Percentiles rank a stretch among this genome's conserved stretches.
phyloP scores from a whole-genome alignment of 805 yeast genomes.

The Clavispora carvajalis region DNA sequence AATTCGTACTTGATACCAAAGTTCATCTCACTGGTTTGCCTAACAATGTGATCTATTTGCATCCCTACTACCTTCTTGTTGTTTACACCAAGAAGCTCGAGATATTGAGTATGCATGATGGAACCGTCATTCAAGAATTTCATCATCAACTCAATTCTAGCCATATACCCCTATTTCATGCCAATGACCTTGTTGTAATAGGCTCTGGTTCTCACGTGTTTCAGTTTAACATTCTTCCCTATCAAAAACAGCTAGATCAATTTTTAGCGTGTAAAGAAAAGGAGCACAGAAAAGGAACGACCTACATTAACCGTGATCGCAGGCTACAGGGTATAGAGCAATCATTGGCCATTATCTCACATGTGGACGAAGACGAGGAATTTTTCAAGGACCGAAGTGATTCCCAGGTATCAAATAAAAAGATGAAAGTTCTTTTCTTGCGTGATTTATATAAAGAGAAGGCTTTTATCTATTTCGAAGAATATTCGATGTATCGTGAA shows the following conservation, averaged over 20 bases:
- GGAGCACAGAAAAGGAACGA: conserved; percentile 9
- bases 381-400: conserved; percentile 17
- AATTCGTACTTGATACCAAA: conserved; percentile 10
- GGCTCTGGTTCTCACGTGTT: conserved; percentile 27
- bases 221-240: conserved; percentile 24
- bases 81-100: conserved; percentile 30
- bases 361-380: conserved; percentile 20
- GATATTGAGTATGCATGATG: conserved; percentile 29
- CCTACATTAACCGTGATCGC: conserved; percentile 25
- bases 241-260: conserved; percentile 34
- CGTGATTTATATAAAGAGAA: conserved; percentile 33
- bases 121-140: conserved; percentile 31
- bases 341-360: conserved; percentile 27
- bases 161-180: conserved; percentile 15
- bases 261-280: conserved; percentile 21
- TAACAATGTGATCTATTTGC: conserved; percentile 18
- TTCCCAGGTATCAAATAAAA: conserved; percentile 13
- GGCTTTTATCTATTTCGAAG: conserved; percentile 28
- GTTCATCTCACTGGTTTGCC: conserved; percentile 26
- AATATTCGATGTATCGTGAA: conserved; percentile 32
- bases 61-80: conserved; percentile 30
- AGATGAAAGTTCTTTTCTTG: conserved; percentile 27
- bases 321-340: conserved; percentile 28
- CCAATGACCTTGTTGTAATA: conserved; percentile 9
- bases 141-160: conserved; percentile 26